Conservation (phyloP, 1,284 basidiomycete genomes). For the Ustilago trichophora region DNA sequence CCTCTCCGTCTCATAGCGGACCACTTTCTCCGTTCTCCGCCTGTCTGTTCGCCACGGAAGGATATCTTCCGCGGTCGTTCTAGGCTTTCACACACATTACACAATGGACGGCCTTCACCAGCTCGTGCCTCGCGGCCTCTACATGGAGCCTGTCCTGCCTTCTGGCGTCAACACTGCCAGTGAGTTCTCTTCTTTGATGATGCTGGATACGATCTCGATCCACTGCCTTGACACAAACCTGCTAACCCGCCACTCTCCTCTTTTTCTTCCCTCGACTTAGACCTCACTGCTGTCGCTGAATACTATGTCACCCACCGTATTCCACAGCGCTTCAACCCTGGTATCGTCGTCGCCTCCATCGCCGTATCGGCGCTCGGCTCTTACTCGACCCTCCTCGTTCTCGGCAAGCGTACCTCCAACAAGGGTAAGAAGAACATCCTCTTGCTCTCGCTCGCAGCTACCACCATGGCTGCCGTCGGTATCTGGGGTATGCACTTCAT, state of each 20-base stretch:
- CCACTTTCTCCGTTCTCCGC: background rate
- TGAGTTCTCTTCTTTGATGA: constrained; percentile 6
- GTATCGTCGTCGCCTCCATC: constrained; percentile 69
- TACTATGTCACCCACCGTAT: constrained; percentile 67
- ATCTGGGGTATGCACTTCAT: constrained; percentile 69
- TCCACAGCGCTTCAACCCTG: constrained; percentile 68
- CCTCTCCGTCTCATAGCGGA: background rate
- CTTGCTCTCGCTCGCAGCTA: constrained; percentile 72
- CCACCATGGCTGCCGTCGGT: constrained; percentile 61
- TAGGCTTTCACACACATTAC: too few relatives aligned
- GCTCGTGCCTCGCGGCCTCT: constrained; percentile 39
- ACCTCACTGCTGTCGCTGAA: constrained; percentile 61
- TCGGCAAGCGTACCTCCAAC: constrained; percentile 68
- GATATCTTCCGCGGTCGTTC: background rate
- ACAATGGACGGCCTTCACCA: constrained; percentile 32
- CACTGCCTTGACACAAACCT: too few relatives aligned
- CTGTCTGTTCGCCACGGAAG: constrained; percentile 1
- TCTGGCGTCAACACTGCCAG: constrained; percentile 17
- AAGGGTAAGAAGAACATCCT: constrained; percentile 68
- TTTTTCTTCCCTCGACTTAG: constrained; percentile 10
- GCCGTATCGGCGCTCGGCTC: constrained; percentile 70
- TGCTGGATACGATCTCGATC: too few relatives aligned
- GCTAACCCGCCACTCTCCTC: too few relatives aligned
- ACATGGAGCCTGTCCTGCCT: constrained; percentile 45
- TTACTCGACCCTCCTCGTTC: constrained; percentile 69